Evolutionary conservation across 306 rosid species (phyloP), one percentile per base, ranked within the genome.

Genomic region (Psophocarpus tetragonolobus): DNA sequence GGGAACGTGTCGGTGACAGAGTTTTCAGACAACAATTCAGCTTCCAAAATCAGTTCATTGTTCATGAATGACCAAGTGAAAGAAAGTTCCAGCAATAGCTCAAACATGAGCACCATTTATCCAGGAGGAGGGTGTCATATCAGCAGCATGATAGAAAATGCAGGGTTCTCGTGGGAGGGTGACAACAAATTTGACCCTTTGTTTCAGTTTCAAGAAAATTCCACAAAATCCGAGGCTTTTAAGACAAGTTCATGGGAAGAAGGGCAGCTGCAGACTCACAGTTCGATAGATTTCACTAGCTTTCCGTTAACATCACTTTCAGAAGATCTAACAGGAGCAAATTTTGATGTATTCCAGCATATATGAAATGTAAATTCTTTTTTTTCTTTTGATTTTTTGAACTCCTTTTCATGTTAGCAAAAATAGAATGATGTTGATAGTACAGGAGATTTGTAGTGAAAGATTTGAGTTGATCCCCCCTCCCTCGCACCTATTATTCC

Each of bases 31-130:
- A 91, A 82, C 74, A 85, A 90, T 24, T 90, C 93, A 5, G 94
- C 71, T 58, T 82, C 97, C 0, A 87, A 86, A 64, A 76, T 90
- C 15, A 79, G 85, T 47, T 88, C 90, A 11, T 76, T 85, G 53
- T 84, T 91, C 77, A 71, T 87, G 84, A 88, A 85, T 53, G 91
- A 91, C 21, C 83, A 77, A 53, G 88, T 86, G 71, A 92, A 90
- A 78, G 97, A 92, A 42, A 86, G 89, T 48, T 93, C 94, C 4
- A 94, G 97, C 90, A 94, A 90, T 47, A 92, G 96, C 88, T 94
- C 98, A 70, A 91, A 86, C 68, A 70, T 89, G 65, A 87, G 96
- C 80, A 84, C 33, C 39, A 50, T 82, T 63, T 90, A 90, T 68
- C 30, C 71, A 11, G 81, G 53, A 69, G 82, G 82, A 9, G 88